Percentiles rank a stretch among this genome's conserved stretches.
These are phyloP conservation scores for Gracilaria gracilis DNA, from an alignment of 23 red algal species.

Conservation along the genomic window DNA sequence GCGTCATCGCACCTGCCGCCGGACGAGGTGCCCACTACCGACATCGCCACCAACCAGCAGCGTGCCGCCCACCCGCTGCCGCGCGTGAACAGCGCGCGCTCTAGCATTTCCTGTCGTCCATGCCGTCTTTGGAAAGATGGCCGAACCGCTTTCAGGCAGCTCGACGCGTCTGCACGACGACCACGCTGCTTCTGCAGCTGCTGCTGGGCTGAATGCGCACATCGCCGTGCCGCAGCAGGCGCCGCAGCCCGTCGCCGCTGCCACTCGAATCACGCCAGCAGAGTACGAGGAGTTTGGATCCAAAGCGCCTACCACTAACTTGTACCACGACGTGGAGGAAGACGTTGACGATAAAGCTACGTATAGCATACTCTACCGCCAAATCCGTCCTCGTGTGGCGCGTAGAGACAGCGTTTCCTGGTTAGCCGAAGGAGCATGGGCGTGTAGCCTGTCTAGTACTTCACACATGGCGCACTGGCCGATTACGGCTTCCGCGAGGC, in stretches of 20 bases:
- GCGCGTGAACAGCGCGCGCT: constrained; percentile 15
- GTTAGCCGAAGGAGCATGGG: no score
- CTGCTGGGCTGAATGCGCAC: no score
- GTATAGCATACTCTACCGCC: constrained; percentile 28
- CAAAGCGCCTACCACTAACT: constrained; percentile 26
- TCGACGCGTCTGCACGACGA: neutral
- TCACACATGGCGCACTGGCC: no score
- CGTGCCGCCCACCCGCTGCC: neutral
- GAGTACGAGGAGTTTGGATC: constrained; percentile 51
- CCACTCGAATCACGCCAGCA: neutral
- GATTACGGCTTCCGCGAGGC: no score
- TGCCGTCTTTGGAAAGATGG: constrained; percentile 35
- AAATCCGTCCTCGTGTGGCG: constrained; percentile 57
- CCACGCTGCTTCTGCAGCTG: no score
- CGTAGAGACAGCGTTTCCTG: no score
- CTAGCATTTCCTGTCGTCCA: constrained; percentile 19
- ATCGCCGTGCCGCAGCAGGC: neutral
- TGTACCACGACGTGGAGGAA: constrained; percentile 31
- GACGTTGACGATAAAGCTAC: constrained; percentile 40
- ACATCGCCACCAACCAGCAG: neutral
- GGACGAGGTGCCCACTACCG: neutral
- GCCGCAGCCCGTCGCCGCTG: neutral
- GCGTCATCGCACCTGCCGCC: neutral
- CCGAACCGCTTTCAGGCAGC: neutral
- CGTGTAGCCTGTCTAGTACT: no score